Percentiles rank a stretch among this genome's conserved stretches.
Evolutionary conservation across 2,329 filamentous ascomycete genomes (phyloP).

Genomic region (Fusarium annulatum): DNA sequence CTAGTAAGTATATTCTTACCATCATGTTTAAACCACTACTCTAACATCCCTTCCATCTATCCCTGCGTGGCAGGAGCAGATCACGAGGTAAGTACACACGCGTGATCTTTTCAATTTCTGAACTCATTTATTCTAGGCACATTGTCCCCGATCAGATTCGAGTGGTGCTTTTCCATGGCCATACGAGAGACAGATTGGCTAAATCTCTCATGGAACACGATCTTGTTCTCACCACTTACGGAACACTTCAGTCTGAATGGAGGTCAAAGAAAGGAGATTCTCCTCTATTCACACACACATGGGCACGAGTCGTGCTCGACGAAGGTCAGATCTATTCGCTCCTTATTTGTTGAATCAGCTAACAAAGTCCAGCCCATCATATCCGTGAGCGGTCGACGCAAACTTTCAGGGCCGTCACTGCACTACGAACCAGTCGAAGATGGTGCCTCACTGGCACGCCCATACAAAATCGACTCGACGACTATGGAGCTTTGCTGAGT

Average conservation of each 20-base stretch:
- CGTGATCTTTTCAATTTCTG: accelerated
- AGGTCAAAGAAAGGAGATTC: neutral
- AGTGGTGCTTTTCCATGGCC: neutral
- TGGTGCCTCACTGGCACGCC: neutral
- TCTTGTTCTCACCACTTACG: neutral
- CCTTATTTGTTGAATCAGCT: accelerated
- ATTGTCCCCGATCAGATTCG: neutral
- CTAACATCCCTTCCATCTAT: neutral
- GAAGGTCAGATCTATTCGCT: neutral
- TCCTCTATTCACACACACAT: neutral
- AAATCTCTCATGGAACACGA: neutral
- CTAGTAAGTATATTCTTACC: neutral
- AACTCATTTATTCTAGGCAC: neutral
- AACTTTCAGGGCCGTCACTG: neutral
- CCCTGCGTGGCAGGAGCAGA: neutral
- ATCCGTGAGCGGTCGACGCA: neutral
- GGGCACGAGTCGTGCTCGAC: neutral
- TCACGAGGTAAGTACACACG: accelerated
- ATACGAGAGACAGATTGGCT: neutral
- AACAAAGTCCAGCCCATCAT: neutral
- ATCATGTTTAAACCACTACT: accelerated
- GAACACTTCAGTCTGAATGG: neutral
- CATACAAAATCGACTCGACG: neutral
- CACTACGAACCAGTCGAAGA: neutral
- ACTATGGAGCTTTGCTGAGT: neutral